Percentiles rank a stretch among this genome's conserved stretches.
Conservation (phyloP, 441 rosid genomes). For the Kokia cookei region DNA sequence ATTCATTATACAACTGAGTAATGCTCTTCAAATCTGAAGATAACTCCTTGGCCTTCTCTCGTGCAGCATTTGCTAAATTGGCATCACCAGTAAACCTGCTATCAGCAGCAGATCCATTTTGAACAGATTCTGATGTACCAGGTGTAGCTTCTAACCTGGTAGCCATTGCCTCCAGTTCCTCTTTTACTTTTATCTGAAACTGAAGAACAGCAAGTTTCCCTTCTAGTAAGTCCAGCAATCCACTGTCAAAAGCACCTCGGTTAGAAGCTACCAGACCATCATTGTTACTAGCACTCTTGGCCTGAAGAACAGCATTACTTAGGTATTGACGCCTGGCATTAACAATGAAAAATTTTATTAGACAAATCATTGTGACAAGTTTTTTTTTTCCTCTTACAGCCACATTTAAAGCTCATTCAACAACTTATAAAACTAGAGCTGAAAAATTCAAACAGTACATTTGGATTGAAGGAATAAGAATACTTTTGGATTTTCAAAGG, state of each 20-base stretch:
- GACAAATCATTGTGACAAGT: not conserved
- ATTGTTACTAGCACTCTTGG: constrained; percentile 76
- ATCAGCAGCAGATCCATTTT: constrained; percentile 38
- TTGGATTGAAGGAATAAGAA: not conserved
- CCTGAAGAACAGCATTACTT: constrained; percentile 92
- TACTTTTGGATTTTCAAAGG: not conserved
- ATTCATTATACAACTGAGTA: constrained; percentile 91
- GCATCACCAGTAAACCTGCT: constrained; percentile 31
- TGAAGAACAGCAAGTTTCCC: constrained; percentile 91
- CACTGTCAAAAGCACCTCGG: constrained; percentile 53
- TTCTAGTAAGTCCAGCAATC: constrained; percentile 90
- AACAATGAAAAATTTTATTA: constrained; percentile 21
- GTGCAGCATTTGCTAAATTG: constrained; percentile 48
- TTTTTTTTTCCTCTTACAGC: not conserved
- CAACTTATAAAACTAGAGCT: not conserved
- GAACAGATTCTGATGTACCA: constrained; percentile 47
- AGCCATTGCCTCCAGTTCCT: constrained; percentile 69
- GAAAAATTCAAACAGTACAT: not conserved
- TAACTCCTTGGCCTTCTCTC: constrained; percentile 82
- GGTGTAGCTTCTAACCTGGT: constrained; percentile 46
- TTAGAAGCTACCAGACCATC: constrained; percentile 50
- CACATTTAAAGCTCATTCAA: not conserved
- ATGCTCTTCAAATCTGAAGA: constrained; percentile 86
- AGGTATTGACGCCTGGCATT: constrained; percentile 75
- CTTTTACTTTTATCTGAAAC: constrained; percentile 88